phyloP scores from a whole-genome alignment of 108 stramenopile genomes.

The Pinguiococcus pyrenoidosus region DNA sequence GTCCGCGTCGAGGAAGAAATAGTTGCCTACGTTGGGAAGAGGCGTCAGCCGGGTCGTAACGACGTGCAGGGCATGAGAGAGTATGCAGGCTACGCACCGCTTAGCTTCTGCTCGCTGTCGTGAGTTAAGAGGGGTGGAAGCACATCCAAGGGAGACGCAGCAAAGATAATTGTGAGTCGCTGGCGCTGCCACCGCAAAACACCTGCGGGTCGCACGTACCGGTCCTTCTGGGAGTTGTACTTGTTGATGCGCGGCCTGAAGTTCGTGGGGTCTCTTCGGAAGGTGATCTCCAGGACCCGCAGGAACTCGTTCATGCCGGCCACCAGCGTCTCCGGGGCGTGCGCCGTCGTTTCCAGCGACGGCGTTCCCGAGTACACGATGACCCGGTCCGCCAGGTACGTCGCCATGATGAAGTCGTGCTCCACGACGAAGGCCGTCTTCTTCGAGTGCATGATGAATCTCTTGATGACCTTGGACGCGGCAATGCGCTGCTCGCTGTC shows the following conservation, averaged over 20 bases:
- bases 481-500: slow-evolving; percentile 97
- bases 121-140: slow-evolving; percentile 12
- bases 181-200: slow-evolving; percentile 35
- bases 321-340: slow-evolving; percentile 77
- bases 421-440: slow-evolving; percentile 96
- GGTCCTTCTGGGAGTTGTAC: too few relatives aligned
- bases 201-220: slow-evolving; percentile 42
- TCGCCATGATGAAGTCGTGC: slow-evolving; percentile 99
- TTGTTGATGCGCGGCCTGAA: slow-evolving; percentile 68
- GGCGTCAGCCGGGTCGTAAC: too few relatives aligned
- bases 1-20: too few relatives aligned
- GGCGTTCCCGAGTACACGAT: slow-evolving; percentile 91
- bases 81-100: too few relatives aligned
- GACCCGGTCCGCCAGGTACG: slow-evolving; percentile 91
- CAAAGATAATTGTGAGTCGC: slow-evolving; percentile 66
- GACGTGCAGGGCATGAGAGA: too few relatives aligned
- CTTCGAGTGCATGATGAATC: slow-evolving; percentile 96
- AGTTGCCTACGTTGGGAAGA: too few relatives aligned
- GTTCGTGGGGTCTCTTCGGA: slow-evolving; percentile 92
- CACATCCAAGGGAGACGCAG: neutral
- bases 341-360: slow-evolving; percentile 82
- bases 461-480: slow-evolving; percentile 95
- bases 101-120: slow-evolving; percentile 90
- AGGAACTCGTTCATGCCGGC: slow-evolving; percentile 97
- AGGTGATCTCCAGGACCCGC: slow-evolving; percentile 87